A percentile compares a stretch with the other conserved stretches of the same genome.
phyloP scores from a whole-genome alignment of 2,329 filamentous ascomycete genomes.

The Onygena corvina region DNA sequence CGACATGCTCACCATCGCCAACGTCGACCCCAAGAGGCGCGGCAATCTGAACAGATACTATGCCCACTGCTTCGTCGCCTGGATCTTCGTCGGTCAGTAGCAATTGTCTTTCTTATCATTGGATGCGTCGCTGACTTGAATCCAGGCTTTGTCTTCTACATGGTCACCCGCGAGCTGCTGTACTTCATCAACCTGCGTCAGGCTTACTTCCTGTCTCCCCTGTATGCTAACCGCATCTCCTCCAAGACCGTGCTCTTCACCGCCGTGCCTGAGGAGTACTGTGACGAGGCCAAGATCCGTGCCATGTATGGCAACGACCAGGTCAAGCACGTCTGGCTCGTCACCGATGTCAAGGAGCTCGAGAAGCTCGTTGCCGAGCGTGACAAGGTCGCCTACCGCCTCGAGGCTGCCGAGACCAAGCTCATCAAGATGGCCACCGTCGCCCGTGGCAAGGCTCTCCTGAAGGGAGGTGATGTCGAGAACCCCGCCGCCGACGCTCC shows the following conservation, averaged over 20 bases:
- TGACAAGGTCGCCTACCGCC: conserved; percentile 63
- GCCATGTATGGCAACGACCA: conserved; percentile 66
- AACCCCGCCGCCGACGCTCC: conserved; percentile 15
- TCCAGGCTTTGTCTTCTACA: conserved; percentile 66
- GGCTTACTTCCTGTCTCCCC: conserved; percentile 75
- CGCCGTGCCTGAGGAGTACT: conserved; percentile 65
- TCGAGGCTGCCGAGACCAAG: conserved; percentile 78
- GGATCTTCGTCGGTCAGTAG: conserved; percentile 58
- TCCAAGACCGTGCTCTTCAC: conserved; percentile 84
- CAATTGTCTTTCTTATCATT: neutral
- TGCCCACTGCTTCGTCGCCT: conserved; percentile 68
- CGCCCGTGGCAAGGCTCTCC: conserved; percentile 54
- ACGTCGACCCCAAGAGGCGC: conserved; percentile 41
- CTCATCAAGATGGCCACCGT: conserved; percentile 69
- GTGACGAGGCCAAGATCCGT: conserved; percentile 63
- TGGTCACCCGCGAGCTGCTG: conserved; percentile 75
- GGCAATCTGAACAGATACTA: conserved; percentile 55
- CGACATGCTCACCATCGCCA: conserved; percentile 66
- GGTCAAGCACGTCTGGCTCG: conserved; percentile 75
- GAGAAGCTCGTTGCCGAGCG: conserved; percentile 72
- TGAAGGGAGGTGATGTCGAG: conserved; percentile 42
- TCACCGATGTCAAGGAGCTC: conserved; percentile 62
- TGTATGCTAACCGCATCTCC: conserved; percentile 74
- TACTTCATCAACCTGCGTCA: conserved; percentile 89
- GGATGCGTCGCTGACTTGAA: neutral